Percentiles rank a stretch among this genome's conserved stretches.
Conservation (phyloP, 495 filamentous ascomycete species). For the Hypoxylon fuscum region DNA sequence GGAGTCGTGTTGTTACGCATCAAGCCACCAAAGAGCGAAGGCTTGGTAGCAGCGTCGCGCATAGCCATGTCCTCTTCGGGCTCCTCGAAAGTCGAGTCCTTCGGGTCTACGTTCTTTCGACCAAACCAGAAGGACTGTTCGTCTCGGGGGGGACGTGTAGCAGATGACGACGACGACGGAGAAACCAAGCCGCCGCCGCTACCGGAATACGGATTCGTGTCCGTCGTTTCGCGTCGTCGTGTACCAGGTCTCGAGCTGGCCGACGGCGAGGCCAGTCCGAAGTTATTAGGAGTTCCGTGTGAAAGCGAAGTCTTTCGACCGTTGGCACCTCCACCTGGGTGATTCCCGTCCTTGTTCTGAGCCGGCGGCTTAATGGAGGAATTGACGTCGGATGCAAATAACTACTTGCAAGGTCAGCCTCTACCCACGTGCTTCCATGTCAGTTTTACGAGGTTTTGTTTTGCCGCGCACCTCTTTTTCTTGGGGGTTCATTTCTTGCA, state of each 20-base stretch:
- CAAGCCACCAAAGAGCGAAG: slow-evolving; percentile 64
- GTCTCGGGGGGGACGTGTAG: slow-evolving; percentile 58
- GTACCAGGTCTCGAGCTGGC: slow-evolving; percentile 71
- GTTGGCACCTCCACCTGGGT: slow-evolving; percentile 60
- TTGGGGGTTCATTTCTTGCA: slow-evolving; percentile 80
- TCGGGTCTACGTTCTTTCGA: slow-evolving; percentile 73
- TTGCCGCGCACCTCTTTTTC: slow-evolving; percentile 85
- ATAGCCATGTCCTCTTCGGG: slow-evolving; percentile 48
- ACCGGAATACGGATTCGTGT: slow-evolving; percentile 72
- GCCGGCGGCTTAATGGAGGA: slow-evolving; percentile 88
- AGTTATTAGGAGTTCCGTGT: slow-evolving; percentile 56
- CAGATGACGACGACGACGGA: slow-evolving; percentile 59
- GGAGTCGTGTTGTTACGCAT: slow-evolving; percentile 72
- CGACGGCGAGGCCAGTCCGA: slow-evolving; percentile 68
- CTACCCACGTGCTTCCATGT: too few relatives aligned
- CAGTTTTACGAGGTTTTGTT: too few relatives aligned
- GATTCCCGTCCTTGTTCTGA: slow-evolving; percentile 75
- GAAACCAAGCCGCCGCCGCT: slow-evolving; percentile 55
- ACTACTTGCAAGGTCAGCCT: slow-evolving; percentile 41
- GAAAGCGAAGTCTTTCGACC: slow-evolving; percentile 83
- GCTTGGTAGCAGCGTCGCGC: slow-evolving; percentile 29
- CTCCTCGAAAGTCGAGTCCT: slow-evolving; percentile 60
- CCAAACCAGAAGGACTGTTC: slow-evolving; percentile 67
- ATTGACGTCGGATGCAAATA: slow-evolving; percentile 88
- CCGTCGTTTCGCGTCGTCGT: slow-evolving; percentile 87